phyloP scores from a whole-genome alignment of 139 green algal species.

The Closterium sp. region DNA sequence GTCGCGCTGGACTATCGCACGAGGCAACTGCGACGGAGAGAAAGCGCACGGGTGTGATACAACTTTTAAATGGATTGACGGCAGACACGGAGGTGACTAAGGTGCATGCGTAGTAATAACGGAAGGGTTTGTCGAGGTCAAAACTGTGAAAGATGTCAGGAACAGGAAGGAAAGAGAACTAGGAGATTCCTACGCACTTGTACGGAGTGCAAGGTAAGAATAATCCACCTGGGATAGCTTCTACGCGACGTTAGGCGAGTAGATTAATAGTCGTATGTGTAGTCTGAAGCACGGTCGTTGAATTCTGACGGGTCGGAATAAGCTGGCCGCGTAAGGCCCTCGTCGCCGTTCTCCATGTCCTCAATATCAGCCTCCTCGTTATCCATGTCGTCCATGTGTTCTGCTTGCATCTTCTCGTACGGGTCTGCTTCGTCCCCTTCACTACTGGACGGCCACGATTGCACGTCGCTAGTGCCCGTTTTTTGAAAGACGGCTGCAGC shows the following conservation, averaged over 20 bases:
- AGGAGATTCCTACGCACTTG: not conserved
- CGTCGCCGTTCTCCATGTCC: not conserved
- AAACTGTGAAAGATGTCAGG: not conserved
- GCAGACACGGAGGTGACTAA: too few relatives aligned
- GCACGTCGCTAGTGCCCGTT: constrained; percentile 29
- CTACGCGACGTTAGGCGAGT: not conserved
- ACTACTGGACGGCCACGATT: constrained; percentile 26
- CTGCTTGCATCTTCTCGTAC: not conserved
- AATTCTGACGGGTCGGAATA: not conserved
- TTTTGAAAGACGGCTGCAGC: constrained; percentile 29
- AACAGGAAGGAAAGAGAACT: not conserved
- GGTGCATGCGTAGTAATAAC: not conserved
- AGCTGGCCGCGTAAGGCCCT: not conserved
- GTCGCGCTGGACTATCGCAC: too few relatives aligned
- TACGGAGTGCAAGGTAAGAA: not conserved
- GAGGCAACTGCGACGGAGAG: too few relatives aligned
- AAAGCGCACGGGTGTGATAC: too few relatives aligned
- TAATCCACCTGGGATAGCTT: not conserved
- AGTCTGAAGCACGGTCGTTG: not conserved
- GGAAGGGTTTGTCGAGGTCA: not conserved
- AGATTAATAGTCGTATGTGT: not conserved
- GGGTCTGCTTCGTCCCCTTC: not conserved
- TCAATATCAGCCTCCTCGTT: not conserved
- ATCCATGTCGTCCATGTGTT: not conserved
- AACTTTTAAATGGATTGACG: too few relatives aligned